Base-by-base conservation (phyloP, 108 stramenopile genomes). In the Nitzschia sp. region DNA sequence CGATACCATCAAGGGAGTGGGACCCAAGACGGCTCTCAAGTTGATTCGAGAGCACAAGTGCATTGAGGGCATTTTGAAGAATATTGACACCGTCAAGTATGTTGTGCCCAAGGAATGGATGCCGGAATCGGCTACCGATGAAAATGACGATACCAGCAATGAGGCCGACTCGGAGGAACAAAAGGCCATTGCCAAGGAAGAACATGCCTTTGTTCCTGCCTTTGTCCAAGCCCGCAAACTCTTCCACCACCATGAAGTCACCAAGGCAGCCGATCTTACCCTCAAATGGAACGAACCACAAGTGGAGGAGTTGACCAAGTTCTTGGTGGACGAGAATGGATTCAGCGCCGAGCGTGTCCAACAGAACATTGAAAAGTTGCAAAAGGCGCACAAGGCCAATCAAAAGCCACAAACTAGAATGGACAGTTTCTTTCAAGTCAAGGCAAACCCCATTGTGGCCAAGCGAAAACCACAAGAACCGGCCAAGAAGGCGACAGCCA, bases 1-100 rank as follows among this genome's bases (percentile, higher is more conserved):
- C 57, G 91, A 91, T 54, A 90, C 85, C 51, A 98, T 99, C 75
- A 80, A 83, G 19, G 97, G 97, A 51, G 89, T 98, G 24, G 99
- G 99, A 24, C 99, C 99, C 15, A 98, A 98, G 73, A 98, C 95
- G 37, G 98, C 98, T 7, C 73, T 98, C 42, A 96, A 94, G 62
- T 77, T 97, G 37, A 93, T 99, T 54, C 65, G 79, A 29, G 87
- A 94, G 59, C 88, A 97, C 67, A 75, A 76, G 24, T 67, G 56
- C 51, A 95, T 99, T 68, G 99, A 98, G 67, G 77, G 72, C 7
- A 89, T 97, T 51, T 56, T 99, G 69, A 71, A 83, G 53, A 53
- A 72, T 40, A 59, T 97, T 8, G 81, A 90, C 65, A 72, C 83
- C 44, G 79, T 87, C 14, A 97, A 96, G 69, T 88, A 90, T 72